Conservation (phyloP, 345 rosid genomes). For the Acer yangbiense region DNA sequence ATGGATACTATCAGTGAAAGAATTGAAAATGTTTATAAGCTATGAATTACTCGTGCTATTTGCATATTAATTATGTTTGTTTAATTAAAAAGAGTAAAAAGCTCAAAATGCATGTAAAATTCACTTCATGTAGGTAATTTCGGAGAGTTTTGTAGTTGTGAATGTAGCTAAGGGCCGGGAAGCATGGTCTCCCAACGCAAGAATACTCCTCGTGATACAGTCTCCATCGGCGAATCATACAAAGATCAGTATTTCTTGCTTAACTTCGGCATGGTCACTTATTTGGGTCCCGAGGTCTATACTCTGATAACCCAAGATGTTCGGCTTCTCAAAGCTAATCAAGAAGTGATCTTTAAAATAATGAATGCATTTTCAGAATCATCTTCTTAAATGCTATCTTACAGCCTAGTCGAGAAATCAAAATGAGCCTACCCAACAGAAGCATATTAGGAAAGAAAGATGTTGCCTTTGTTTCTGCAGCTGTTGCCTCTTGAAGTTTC, state of each 20-base stretch:
- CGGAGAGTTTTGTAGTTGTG: neutral
- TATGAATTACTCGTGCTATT: neutral
- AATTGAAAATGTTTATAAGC: constrained; percentile 2
- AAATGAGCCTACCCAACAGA: neutral
- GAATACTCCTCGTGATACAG: too few species aligned
- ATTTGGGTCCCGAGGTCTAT: too few species aligned
- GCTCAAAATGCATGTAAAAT: neutral
- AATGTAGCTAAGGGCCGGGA: constrained; percentile 5
- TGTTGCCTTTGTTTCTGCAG: constrained; percentile 61
- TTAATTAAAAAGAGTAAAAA: neutral
- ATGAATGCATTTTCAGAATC: too few species aligned
- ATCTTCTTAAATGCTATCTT: too few species aligned
- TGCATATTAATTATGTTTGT: neutral
- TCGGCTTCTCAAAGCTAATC: too few species aligned
- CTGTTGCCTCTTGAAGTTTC: constrained; percentile 40
- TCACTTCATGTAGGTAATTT: constrained; percentile 1
- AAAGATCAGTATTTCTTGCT: too few species aligned
- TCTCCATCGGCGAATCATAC: too few species aligned
- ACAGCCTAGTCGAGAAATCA: neutral
- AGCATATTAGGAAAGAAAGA: constrained; percentile 15
- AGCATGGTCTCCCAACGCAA: constrained; percentile 22
- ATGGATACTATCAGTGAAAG: neutral
- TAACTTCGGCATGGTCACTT: too few species aligned
- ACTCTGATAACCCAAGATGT: too few species aligned
- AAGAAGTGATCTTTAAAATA: neutral